A percentile compares a stretch with the other conserved stretches of the same genome.
These are phyloP conservation scores for Aspergillus awamori DNA, from an alignment of 2,329 filamentous ascomycete genomes.

Conservation along the genomic window DNA sequence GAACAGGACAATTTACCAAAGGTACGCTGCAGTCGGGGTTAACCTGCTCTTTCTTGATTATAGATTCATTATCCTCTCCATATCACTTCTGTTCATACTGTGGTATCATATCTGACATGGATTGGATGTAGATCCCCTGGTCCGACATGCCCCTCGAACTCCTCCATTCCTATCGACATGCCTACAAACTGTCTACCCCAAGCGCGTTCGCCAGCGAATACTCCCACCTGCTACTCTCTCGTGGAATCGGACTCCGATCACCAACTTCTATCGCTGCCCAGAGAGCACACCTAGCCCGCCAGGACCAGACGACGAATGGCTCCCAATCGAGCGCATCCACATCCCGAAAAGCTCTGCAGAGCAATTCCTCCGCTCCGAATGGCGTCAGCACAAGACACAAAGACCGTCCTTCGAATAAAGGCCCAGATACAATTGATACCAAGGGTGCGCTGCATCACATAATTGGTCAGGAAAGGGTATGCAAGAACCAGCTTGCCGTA, in stretches of 20 bases:
- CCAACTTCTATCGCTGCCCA: conserved; percentile 48
- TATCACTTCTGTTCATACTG: too few relatives aligned
- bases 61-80: neutral
- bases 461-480: conserved; percentile 43
- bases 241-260: conserved; percentile 48
- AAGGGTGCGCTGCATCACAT: conserved; percentile 31
- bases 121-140: conserved; percentile 44
- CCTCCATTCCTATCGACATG: conserved; percentile 53
- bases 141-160: conserved; percentile 46
- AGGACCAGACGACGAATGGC: conserved; percentile 20
- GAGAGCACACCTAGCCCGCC: conserved; percentile 18
- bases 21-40: conserved; percentile 29
- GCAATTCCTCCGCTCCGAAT: conserved; percentile 12
- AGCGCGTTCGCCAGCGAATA: conserved; percentile 49
- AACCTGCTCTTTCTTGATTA: neutral
- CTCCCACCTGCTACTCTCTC: conserved; percentile 51
- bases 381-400: conserved; percentile 14
- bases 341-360: conserved; percentile 10
- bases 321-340: conserved; percentile 10
- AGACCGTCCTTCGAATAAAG: conserved; percentile 12
- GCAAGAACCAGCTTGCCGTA: conserved; percentile 46
- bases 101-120: neutral
- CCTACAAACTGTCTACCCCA: conserved; percentile 50
- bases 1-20: conserved; percentile 31
- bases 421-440: conserved; percentile 16